Percentiles rank a stretch among this genome's conserved stretches.
These are phyloP conservation scores for Dunaliella primolecta DNA, from an alignment of 139 green algal species.

Conservation along the genomic window DNA sequence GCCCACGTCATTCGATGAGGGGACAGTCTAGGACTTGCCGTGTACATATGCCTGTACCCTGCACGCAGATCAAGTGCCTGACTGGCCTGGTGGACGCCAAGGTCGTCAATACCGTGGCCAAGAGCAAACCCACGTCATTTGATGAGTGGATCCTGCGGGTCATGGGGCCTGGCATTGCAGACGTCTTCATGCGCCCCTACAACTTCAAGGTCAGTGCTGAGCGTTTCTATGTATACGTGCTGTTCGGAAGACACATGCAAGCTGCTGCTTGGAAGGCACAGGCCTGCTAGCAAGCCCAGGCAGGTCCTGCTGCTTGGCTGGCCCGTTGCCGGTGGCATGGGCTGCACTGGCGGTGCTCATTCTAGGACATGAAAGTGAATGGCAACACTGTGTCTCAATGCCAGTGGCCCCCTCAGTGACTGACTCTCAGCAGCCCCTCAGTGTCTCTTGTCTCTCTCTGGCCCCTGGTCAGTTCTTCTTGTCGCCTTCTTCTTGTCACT, in stretches of 20 bases:
- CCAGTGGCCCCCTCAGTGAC: no score
- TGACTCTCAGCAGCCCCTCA: no score
- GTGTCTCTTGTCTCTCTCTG: no score
- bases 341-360: no score
- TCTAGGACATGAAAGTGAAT: neutral
- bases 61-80: slow-evolving; percentile 65
- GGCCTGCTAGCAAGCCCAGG: no score
- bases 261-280: neutral
- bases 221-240: neutral
- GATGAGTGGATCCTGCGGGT: slow-evolving; percentile 92
- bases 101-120: slow-evolving; percentile 63
- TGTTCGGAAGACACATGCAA: neutral
- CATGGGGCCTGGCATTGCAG: slow-evolving; percentile 83
- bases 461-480: no score
- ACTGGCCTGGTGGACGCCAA: slow-evolving; percentile 82
- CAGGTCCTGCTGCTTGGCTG: no score
- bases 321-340: no score
- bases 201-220: slow-evolving; percentile 84
- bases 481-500: no score
- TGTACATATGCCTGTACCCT: no score
- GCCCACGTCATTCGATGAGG: no score
- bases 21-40: no score
- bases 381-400: neutral
- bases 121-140: slow-evolving; percentile 78
- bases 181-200: slow-evolving; percentile 94